phyloP scores from a whole-genome alignment of 192 early-diverging fungal genomes.

The Backusella macrospora region DNA sequence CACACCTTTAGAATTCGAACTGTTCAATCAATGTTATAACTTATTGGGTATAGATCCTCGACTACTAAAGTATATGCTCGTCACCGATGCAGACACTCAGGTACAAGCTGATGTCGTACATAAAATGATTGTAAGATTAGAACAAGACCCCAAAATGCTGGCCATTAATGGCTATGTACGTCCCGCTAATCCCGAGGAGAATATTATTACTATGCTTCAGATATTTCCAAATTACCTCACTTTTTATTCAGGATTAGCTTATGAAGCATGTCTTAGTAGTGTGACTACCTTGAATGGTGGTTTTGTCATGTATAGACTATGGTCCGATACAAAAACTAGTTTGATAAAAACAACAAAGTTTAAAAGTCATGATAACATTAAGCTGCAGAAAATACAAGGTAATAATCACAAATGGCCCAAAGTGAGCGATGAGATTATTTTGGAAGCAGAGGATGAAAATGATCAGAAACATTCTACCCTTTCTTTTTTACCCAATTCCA shows the following conservation, averaged over 20 bases:
- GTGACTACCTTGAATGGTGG: constrained; percentile 66
- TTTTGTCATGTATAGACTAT: constrained; percentile 72
- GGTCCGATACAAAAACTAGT: constrained; percentile 47
- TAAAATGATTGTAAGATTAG: constrained; percentile 55
- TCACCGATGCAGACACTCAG: constrained; percentile 71
- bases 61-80: constrained; percentile 64
- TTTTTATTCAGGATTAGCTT: constrained; percentile 64
- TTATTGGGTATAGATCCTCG: constrained; percentile 65
- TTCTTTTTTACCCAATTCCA: constrained; percentile 25
- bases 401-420: constrained; percentile 18
- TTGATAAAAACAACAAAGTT: constrained; percentile 17
- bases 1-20: constrained; percentile 68
- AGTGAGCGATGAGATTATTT: constrained; percentile 24
- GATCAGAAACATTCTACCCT: background rate
- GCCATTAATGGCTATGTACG: constrained; percentile 70
- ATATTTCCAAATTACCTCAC: constrained; percentile 69
- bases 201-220: constrained; percentile 68
- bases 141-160: constrained; percentile 58
- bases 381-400: background rate
- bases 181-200: constrained; percentile 63
- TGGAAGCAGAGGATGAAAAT: constrained; percentile 20
- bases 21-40: constrained; percentile 68
- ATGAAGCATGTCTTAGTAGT: constrained; percentile 66
- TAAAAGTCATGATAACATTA: background rate
- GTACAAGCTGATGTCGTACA: constrained; percentile 58